A percentile compares a stretch with the other conserved stretches of the same genome.
phyloP scores from a whole-genome alignment of 2,329 filamentous ascomycete species.

The Fusarium coicis region DNA sequence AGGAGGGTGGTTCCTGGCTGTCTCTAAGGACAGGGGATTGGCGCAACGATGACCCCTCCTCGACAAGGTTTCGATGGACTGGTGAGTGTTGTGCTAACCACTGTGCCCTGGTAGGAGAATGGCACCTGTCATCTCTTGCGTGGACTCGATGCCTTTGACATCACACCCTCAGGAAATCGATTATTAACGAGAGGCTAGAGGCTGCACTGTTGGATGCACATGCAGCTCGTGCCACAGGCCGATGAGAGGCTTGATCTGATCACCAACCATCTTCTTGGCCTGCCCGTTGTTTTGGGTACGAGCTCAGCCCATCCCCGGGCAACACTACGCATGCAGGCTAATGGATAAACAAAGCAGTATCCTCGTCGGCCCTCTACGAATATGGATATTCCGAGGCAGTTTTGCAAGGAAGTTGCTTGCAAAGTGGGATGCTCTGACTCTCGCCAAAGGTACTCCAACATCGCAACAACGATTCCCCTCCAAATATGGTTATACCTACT shows the following conservation, averaged over 20 bases:
- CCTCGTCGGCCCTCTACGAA: neutral
- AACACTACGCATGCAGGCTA: neutral
- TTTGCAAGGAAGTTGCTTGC: neutral
- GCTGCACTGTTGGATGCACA: conserved; percentile 10
- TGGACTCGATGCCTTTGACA: conserved; percentile 28
- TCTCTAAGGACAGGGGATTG: conserved; percentile 30
- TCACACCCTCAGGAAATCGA: conserved; percentile 30
- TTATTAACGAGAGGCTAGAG: conserved; percentile 2
- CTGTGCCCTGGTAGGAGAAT: conserved; percentile 20
- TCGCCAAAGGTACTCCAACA: neutral
- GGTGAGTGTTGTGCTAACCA: conserved; percentile 1
- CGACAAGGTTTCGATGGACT: conserved; percentile 34
- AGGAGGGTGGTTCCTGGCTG: conserved; percentile 25
- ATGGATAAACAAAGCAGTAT: neutral
- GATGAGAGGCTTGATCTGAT: conserved; percentile 19
- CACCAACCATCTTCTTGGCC: conserved; percentile 23
- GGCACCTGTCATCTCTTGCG: conserved; percentile 27
- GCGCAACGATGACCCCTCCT: conserved; percentile 18
- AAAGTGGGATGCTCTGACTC: neutral
- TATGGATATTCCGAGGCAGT: neutral
- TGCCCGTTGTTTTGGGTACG: conserved; percentile 18
- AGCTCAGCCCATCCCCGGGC: conserved; percentile 49
- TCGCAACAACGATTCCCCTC: neutral
- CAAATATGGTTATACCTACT: neutral
- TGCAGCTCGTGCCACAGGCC: conserved; percentile 13